phyloP scores from a whole-genome alignment of 306 rosid genomes.

The Prosopis cineraria region DNA sequence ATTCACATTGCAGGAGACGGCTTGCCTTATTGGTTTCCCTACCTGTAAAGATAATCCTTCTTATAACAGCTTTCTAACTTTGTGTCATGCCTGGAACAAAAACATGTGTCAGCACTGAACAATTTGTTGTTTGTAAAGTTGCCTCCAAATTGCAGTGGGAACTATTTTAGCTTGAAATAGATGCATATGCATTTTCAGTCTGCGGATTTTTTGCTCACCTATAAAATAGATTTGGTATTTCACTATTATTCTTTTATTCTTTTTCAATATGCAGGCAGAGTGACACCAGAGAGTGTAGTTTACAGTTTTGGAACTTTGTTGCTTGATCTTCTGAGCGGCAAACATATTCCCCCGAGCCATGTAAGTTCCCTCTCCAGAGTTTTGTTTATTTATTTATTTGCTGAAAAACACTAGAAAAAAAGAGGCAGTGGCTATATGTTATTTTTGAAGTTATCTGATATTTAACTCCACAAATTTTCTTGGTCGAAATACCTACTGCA shows the following conservation, averaged over 20 bases:
- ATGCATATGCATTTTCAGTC: neutral
- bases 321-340: constrained; percentile 79
- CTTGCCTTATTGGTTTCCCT: neutral
- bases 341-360: constrained; percentile 78
- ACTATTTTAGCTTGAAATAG: neutral
- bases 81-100: neutral
- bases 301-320: constrained; percentile 75
- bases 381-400: too few relatives aligned
- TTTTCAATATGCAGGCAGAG: constrained; percentile 52
- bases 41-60: neutral
- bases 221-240: neutral
- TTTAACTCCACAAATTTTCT: neutral
- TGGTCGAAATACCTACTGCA: too few relatives aligned
- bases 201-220: neutral
- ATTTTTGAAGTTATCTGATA: neutral
- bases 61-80: neutral
- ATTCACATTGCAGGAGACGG: neutral
- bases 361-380: constrained; percentile 38
- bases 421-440: neutral
- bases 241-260: neutral
- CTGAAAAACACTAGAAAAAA: too few relatives aligned
- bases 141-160: neutral
- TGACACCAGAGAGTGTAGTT: constrained; percentile 73
- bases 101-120: neutral
- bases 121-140: neutral